phyloP scores from a whole-genome alignment of 805 yeast genomes.

The Yarrowia sp. region DNA sequence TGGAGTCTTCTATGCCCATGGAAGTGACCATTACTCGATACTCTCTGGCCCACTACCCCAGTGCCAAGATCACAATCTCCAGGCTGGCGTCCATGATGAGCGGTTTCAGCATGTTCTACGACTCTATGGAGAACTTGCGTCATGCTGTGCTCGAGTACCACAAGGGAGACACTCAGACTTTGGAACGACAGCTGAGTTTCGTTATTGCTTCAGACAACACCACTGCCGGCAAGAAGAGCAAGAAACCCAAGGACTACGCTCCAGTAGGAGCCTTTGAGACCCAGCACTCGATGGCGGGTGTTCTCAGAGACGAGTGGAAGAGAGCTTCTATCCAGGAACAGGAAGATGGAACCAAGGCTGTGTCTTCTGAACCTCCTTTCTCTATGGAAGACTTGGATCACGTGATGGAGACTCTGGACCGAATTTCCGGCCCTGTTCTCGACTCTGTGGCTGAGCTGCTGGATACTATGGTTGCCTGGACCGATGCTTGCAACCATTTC shows the following conservation, averaged over 20 bases:
- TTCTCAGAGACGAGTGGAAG: constrained; percentile 27
- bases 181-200: constrained; percentile 41
- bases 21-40: constrained; percentile 43
- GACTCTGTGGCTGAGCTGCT: constrained; percentile 41
- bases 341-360: not conserved
- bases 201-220: constrained; percentile 1
- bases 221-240: not conserved
- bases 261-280: constrained; percentile 44
- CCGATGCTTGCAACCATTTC: constrained; percentile 44
- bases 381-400: constrained; percentile 8
- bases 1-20: constrained; percentile 43
- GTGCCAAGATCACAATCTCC: constrained; percentile 18
- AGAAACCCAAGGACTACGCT: constrained; percentile 41
- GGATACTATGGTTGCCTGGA: constrained; percentile 42
- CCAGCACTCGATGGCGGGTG: constrained; percentile 39
- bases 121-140: constrained; percentile 38
- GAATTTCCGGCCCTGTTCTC: constrained; percentile 4
- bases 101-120: constrained; percentile 32
- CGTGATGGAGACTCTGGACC: constrained; percentile 25
- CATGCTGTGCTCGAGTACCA: constrained; percentile 41
- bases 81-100: constrained; percentile 24
- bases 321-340: not conserved
- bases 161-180: constrained; percentile 43
- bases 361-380: not conserved
- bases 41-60: constrained; percentile 8